These are phyloP conservation scores for Chamaenerion angustifolium DNA, from an alignment of 345 rosid species.

Conservation along the genomic window DNA sequence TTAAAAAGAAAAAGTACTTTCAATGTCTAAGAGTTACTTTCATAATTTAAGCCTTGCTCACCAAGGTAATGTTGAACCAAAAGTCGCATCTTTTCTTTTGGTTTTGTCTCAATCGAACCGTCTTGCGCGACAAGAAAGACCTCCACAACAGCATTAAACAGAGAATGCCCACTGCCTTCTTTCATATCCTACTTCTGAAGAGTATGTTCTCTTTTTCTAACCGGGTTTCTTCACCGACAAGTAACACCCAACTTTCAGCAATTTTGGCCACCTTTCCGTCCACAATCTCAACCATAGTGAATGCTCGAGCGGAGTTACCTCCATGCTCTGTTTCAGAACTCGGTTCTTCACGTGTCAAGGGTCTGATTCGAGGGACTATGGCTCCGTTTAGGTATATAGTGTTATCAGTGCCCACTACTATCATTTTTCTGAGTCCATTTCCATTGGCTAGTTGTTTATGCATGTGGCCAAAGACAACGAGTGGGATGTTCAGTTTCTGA, in stretches of 20 bases:
- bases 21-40: too few species aligned
- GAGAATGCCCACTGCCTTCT: too few species aligned
- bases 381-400: conserved; percentile 68
- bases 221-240: conserved; percentile 26
- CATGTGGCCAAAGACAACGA: conserved; percentile 89
- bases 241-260: conserved; percentile 61
- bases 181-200: conserved; percentile 5
- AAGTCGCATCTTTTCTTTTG: too few species aligned
- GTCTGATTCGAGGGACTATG: conserved; percentile 57
- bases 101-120: too few species aligned
- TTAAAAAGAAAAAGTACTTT: too few species aligned
- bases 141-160: too few species aligned
- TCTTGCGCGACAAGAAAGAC: too few species aligned
- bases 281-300: conserved; percentile 47
- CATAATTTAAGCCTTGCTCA: too few species aligned
- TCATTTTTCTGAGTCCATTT: conserved; percentile 59
- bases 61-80: too few species aligned
- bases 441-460: conserved; percentile 59
- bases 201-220: conserved; percentile 42
- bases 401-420: conserved; percentile 32
- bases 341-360: conserved; percentile 5
- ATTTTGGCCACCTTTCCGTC: conserved; percentile 47
- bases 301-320: conserved; percentile 42
- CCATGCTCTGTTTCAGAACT: conserved; percentile 9
- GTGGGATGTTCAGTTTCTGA: conserved; percentile 21